Percentiles rank a stretch among this genome's conserved stretches.
Conservation (phyloP, 2,329 filamentous ascomycete species). For the Colletotrichum aenigma region DNA sequence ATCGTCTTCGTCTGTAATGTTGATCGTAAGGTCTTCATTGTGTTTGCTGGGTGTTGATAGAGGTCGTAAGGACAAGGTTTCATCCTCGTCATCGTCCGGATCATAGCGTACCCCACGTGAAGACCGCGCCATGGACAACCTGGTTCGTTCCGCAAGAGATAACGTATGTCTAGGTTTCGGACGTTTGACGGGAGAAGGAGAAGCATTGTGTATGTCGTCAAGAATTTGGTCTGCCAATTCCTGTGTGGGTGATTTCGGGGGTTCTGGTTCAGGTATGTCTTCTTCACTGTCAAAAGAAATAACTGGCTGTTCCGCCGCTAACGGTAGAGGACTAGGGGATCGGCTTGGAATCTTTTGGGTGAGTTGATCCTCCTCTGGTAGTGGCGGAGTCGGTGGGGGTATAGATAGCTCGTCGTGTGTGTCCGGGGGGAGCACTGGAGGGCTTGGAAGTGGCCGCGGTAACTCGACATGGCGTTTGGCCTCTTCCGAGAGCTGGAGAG, state of each 20-base stretch:
- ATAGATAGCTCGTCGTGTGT: slow-evolving; percentile 4
- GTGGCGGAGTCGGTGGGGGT: slow-evolving; percentile 13
- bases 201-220: slow-evolving; percentile 56
- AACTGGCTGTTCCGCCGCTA: not conserved
- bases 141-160: slow-evolving; percentile 78
- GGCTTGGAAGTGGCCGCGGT: not conserved
- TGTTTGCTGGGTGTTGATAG: not conserved
- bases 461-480: not conserved
- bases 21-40: slow-evolving; percentile 23
- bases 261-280: slow-evolving; percentile 12
- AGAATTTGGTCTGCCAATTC: slow-evolving; percentile 61
- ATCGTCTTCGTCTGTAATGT: slow-evolving; percentile 47
- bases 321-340: slow-evolving; percentile 3
- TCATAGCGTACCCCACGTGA: slow-evolving; percentile 37
- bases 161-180: slow-evolving; percentile 56
- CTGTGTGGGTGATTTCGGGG: slow-evolving; percentile 46
- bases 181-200: slow-evolving; percentile 61
- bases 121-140: slow-evolving; percentile 76
- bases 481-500: not conserved
- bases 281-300: not conserved
- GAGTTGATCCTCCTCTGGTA: slow-evolving; percentile 7
- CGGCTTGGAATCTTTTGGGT: not conserved
- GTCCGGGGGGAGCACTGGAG: slow-evolving; percentile 5
- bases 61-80: slow-evolving; percentile 22
- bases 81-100: slow-evolving; percentile 33